Evolutionary conservation across 331 rosid genomes (phyloP).

Genomic region (Stylosanthes scabra): DNA sequence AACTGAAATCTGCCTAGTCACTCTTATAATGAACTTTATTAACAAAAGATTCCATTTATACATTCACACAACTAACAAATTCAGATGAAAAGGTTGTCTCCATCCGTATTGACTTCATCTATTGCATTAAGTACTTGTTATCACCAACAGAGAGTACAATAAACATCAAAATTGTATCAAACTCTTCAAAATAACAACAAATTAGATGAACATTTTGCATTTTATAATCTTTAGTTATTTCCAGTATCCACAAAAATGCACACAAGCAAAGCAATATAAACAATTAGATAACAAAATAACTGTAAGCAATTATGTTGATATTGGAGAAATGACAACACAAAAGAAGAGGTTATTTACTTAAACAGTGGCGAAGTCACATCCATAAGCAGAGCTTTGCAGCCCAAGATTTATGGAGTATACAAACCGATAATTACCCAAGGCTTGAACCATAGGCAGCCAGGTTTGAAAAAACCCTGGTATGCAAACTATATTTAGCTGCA

Average conservation of each 20-base stretch:
- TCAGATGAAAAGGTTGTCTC: constrained; percentile 3
- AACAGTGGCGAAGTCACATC: not conserved
- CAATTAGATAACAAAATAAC: not conserved
- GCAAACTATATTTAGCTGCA: not conserved
- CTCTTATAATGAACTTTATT: constrained; percentile 15
- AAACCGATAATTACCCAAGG: not conserved
- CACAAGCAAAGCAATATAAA: not conserved
- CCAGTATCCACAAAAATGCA: constrained; percentile 1
- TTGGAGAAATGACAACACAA: not conserved
- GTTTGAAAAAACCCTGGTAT: not conserved
- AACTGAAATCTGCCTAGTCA: constrained; percentile 11
- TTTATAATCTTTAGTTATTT: constrained; percentile 17
- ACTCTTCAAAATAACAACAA: constrained; percentile 3
- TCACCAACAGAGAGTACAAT: not conserved
- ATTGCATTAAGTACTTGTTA: not conserved
- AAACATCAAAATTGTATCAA: not conserved
- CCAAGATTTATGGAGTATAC: not conserved
- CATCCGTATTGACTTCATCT: constrained; percentile 8
- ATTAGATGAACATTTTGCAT: not conserved
- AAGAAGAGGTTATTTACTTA: not conserved
- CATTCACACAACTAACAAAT: constrained; percentile 15
- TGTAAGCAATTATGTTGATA: not conserved
- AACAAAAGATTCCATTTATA: constrained; percentile 28
- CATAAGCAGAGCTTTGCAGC: not conserved
- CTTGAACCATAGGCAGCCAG: not conserved